Evolutionary conservation across 2,329 filamentous ascomycete species (phyloP).

Genomic region (Fusarium verticillioides): DNA sequence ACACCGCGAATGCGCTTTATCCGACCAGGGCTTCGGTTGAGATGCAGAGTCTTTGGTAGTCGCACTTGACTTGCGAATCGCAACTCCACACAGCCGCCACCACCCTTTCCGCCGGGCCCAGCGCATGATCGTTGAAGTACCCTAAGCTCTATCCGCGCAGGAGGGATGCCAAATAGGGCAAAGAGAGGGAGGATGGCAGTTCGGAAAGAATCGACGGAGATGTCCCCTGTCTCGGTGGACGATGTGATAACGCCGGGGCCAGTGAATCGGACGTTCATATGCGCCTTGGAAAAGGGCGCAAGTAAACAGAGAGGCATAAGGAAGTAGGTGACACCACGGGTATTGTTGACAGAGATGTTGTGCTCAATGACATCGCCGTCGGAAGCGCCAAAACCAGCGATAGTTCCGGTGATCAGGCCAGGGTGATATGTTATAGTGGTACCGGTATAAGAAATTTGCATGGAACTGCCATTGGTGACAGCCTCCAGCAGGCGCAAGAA

Average conservation of each 20-base stretch:
- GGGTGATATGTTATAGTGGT: slow-evolving; percentile 93
- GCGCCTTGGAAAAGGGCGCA: slow-evolving; percentile 91
- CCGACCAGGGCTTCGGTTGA: slow-evolving; percentile 81
- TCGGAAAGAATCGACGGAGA: slow-evolving; percentile 92
- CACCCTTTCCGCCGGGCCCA: slow-evolving; percentile 78
- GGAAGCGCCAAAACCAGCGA: slow-evolving; percentile 77
- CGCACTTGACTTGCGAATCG: slow-evolving; percentile 94
- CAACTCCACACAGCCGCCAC: slow-evolving; percentile 92
- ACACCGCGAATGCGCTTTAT: slow-evolving; percentile 92
- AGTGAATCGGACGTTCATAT: slow-evolving; percentile 89
- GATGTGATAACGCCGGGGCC: slow-evolving; percentile 94
- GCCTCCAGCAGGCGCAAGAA: slow-evolving; percentile 94
- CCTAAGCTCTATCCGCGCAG: slow-evolving; percentile 83
- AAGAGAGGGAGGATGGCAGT: slow-evolving; percentile 93
- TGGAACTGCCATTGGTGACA: slow-evolving; percentile 92
- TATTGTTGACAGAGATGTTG: slow-evolving; percentile 79
- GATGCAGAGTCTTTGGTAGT: slow-evolving; percentile 91
- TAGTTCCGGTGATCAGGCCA: slow-evolving; percentile 88
- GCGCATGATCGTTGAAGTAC: slow-evolving; percentile 84
- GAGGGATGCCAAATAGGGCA: slow-evolving; percentile 85
- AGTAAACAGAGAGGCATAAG: slow-evolving; percentile 88
- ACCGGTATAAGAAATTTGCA: slow-evolving; percentile 96
- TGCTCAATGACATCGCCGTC: slow-evolving; percentile 82
- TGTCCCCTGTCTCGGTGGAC: slow-evolving; percentile 83
- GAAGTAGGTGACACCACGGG: slow-evolving; percentile 89